Base-by-base conservation (phyloP, 1,284 basidiomycete species). In the Puccinia sorghi region DNA sequence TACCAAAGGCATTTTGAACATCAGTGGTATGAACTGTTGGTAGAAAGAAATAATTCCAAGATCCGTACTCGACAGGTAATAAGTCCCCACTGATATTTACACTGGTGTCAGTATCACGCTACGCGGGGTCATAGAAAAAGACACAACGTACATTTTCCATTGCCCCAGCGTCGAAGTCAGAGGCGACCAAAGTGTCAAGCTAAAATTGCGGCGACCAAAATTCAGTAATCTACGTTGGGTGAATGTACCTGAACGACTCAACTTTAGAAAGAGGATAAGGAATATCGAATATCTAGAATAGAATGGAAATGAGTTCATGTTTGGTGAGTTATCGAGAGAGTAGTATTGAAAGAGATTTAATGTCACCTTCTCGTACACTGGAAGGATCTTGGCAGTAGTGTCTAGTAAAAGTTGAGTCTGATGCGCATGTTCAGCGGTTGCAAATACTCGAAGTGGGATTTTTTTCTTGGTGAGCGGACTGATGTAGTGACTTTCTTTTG, bases 91-190 rank as follows among this genome's bases (percentile, higher is more conserved):
- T 72, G 15, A 9, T 46, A 46, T 48, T 46, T 59, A 63, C 12
- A 43, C 17, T 25, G 37, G n/a, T 41, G 54, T 72, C 41, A 72
- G 70, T 72, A 32, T 22, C 22, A 25, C 15, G 17, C 25, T 12
- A 59, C 5, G 20, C 3, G 32, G 32, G 41, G 27, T 41, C 22
- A 52, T 0, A 41, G 43, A 64, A 43, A 69, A 20, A 32, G 32
- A 17, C 1, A 20, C 4, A 1, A 37, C 83, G 83, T 81, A 85
- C 83, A 84, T 97, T 97, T 86, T 97, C 94, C 94, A 95, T 96
- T 2, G 93, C 94, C 72, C 92, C 93, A 46, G 91, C 90, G 84
- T 96, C 94, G 82, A 96, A 96, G 84, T 96, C 93, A 80, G 80
- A 78, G 25, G 83, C 84, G 54, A 84, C 86, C 15, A 95, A 87